A percentile compares a stretch with the other conserved stretches of the same genome.
phyloP scores from a whole-genome alignment of 2,329 filamentous ascomycete genomes.

The Taxawa tesnikishii region DNA sequence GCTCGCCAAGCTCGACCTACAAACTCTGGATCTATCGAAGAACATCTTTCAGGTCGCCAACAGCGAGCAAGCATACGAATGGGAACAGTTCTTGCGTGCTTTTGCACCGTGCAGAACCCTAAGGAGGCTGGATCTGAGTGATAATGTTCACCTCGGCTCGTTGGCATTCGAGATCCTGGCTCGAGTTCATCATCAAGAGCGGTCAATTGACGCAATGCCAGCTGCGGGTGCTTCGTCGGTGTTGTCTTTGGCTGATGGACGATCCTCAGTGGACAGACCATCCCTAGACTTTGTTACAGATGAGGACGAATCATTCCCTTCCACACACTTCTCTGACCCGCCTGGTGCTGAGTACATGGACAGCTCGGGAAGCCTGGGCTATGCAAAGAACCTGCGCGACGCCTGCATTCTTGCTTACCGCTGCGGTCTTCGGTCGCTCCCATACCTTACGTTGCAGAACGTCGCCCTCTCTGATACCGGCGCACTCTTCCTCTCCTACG shows the following conservation, averaged over 20 bases:
- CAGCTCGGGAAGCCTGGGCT: conserved; percentile 4
- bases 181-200: conserved; percentile 26
- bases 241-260: conserved; percentile 14
- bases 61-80: conserved; percentile 24
- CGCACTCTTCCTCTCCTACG: conserved; percentile 27
- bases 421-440: conserved; percentile 26
- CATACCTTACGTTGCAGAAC: conserved; percentile 25
- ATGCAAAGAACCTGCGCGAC: conserved; percentile 9
- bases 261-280: conserved; percentile 9
- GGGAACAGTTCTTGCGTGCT: conserved; percentile 30
- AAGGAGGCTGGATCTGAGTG: conserved; percentile 31
- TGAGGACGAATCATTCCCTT: neutral
- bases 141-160: conserved; percentile 28
- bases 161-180: conserved; percentile 33
- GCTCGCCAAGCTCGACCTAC: conserved; percentile 29
- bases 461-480: conserved; percentile 23
- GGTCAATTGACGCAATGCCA: conserved; percentile 17
- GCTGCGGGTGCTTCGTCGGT: conserved; percentile 12
- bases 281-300: conserved; percentile 4
- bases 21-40: conserved; percentile 32
- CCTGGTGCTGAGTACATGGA: neutral
- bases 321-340: too few species aligned
- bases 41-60: conserved; percentile 30
- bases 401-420: conserved; percentile 11
- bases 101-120: conserved; percentile 31